Conservation (phyloP, 768 basidiomycete species). For the Guyanaporus albipodus region DNA sequence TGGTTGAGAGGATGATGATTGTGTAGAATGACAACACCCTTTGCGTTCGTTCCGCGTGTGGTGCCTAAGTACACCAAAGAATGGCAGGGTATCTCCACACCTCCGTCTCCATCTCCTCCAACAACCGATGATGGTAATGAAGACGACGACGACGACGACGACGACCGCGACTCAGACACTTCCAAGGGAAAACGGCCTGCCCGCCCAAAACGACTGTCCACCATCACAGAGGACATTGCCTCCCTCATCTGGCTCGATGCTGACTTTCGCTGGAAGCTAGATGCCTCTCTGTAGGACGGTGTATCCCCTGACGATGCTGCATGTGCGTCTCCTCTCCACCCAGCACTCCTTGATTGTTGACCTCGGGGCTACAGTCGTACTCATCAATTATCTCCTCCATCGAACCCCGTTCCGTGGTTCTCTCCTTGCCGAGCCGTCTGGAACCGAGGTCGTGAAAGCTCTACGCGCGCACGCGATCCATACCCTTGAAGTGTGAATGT, state of each 20-base stretch:
- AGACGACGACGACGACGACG: conserved; percentile 1
- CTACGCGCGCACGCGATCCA: conserved; percentile 47
- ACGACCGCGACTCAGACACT: conserved; percentile 11
- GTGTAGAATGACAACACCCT: conserved; percentile 27
- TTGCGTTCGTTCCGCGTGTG: conserved; percentile 48
- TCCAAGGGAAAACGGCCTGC: conserved; percentile 18
- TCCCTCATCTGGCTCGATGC: conserved; percentile 59
- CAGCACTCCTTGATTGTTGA: not conserved
- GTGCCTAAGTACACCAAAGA: conserved; percentile 36
- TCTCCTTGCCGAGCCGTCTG: conserved; percentile 30
- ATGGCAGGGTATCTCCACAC: conserved; percentile 17
- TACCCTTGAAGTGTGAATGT: conserved; percentile 57
- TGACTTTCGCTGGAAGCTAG: conserved; percentile 49
- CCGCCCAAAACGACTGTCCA: conserved; percentile 17
- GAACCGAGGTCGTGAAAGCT: conserved; percentile 53
- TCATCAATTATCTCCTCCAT: conserved; percentile 54
- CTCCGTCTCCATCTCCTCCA: conserved; percentile 6
- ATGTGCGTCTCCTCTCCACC: conserved; percentile 48
- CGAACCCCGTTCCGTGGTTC: conserved; percentile 29
- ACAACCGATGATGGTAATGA: conserved; percentile 2
- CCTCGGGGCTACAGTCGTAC: conserved; percentile 42
- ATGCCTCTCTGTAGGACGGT: conserved; percentile 24
- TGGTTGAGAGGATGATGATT: no score
- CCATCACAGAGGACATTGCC: conserved; percentile 43
- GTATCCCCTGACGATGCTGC: conserved; percentile 30